phyloP scores from a whole-genome alignment of 441 rosid species.

The Sinapis alba region DNA sequence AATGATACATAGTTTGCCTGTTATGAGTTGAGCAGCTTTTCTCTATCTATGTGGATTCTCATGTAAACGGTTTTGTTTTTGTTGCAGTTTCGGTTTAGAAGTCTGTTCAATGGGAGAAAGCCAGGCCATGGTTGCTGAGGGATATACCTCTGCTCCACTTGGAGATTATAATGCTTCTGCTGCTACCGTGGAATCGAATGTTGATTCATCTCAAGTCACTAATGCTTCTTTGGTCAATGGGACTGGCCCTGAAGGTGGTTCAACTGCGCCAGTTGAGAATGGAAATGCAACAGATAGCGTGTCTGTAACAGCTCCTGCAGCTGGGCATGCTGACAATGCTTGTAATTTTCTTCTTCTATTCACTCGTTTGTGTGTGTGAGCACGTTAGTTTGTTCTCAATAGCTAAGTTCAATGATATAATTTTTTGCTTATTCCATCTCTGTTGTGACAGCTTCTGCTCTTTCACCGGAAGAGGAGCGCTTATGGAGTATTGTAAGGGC shows the following conservation, averaged over 20 bases:
- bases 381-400: no score
- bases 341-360: conserved; percentile 49
- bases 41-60: neutral
- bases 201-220: conserved; percentile 42
- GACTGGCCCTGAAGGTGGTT: conserved; percentile 44
- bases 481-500: conserved; percentile 84
- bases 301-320: conserved; percentile 44
- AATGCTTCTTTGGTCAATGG: conserved; percentile 61
- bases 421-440: neutral
- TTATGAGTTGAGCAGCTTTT: neutral
- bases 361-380: neutral
- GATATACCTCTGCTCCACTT: conserved; percentile 44
- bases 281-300: conserved; percentile 49
- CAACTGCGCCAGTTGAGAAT: conserved; percentile 51
- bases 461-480: conserved; percentile 87
- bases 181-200: conserved; percentile 40
- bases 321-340: conserved; percentile 54
- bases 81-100: conserved; percentile 32
- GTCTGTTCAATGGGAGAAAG: conserved; percentile 86
- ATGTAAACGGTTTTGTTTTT: neutral
- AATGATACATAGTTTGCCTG: no score
- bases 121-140: conserved; percentile 60
- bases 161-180: conserved; percentile 45
- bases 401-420: neutral
- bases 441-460: conserved; percentile 34